Evolutionary conservation across 169 alveolate species (phyloP), one percentile per base, ranked within the genome.

Genomic region (Amoebophrya sp.): DNA sequence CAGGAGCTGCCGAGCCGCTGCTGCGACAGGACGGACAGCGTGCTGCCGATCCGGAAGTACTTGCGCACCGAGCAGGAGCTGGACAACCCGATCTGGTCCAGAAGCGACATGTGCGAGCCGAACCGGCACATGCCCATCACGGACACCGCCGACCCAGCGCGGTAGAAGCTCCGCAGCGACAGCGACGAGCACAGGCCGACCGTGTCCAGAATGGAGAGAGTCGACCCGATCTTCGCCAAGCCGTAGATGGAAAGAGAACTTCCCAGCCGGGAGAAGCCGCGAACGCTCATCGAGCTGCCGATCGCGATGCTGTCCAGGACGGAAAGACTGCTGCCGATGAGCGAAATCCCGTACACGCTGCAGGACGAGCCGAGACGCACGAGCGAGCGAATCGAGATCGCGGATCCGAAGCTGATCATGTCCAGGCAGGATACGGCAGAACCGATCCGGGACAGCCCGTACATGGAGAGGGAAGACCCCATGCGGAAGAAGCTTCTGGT

Each of bases 331-430:
- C n/a, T n/a, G n/a, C n/a, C n/a, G n/a, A n/a, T n/a, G n/a, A n/a
- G n/a, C n/a, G n/a, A n/a, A n/a, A n/a, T n/a, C n/a, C n/a, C n/a
- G n/a, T n/a, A n/a, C n/a, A n/a, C n/a, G n/a, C n/a, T n/a, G n/a
- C n/a, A n/a, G n/a, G n/a, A n/a, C n/a, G n/a, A n/a, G n/a, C n/a
- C 93, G 20, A 58, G 88, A 40, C 91, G 41, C 20, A 87, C 87
- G 58, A n/a, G 40, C 42, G 88, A 29, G 10, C 43, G 92, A 0
- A 50, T 89, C 45, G 40, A 78, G 58, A 48, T 23, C 1, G 90
- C 39, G 40, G 67, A 89, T 29, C 41, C 92, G n/a, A 38, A 89
- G 23, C 50, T 88, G 40, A 92, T 90, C n/a, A 42, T 38, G 88
- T 89, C 93, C n/a, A n/a, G 50, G 41, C 87, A 41, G n/a, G 91